Conservation (phyloP, 495 filamentous ascomycete species). For the Neurospora africana region DNA sequence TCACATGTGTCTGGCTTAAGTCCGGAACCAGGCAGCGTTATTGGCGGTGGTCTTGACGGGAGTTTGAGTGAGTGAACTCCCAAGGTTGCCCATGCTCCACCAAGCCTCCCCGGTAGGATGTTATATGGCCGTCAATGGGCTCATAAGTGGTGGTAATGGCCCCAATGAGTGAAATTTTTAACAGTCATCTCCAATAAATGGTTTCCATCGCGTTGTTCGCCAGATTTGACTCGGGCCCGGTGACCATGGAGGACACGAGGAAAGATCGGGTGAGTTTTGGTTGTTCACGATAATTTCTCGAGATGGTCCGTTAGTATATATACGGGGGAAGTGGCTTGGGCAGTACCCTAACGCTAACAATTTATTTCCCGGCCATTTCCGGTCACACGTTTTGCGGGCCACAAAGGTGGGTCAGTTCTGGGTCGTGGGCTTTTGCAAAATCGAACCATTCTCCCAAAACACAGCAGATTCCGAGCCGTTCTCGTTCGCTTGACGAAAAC, state of each 20-base stretch:
- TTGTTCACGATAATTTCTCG: conserved; percentile 13
- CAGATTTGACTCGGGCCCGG: background rate
- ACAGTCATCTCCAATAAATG: background rate
- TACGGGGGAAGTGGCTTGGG: background rate
- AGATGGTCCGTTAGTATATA: background rate
- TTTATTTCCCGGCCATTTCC: conserved; percentile 9
- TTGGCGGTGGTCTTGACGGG: background rate
- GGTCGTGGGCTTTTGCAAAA: background rate
- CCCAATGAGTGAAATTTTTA: background rate
- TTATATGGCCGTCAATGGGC: background rate
- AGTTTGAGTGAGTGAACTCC: background rate
- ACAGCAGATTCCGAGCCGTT: background rate
- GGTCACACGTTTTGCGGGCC: conserved; percentile 17
- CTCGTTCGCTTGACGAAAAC: background rate
- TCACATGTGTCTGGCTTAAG: background rate
- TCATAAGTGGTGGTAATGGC: background rate
- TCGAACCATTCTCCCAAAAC: background rate
- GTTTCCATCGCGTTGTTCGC: background rate
- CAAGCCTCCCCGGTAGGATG: background rate
- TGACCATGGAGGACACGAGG: background rate
- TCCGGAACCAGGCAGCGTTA: background rate
- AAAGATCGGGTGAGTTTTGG: background rate
- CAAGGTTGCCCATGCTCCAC: background rate
- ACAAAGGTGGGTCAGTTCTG: conserved; percentile 6
- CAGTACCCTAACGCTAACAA: conserved; percentile 14